Evolutionary conservation across 2,329 filamentous ascomycete species (phyloP).

Genomic region (Hypoxylon sp.): DNA sequence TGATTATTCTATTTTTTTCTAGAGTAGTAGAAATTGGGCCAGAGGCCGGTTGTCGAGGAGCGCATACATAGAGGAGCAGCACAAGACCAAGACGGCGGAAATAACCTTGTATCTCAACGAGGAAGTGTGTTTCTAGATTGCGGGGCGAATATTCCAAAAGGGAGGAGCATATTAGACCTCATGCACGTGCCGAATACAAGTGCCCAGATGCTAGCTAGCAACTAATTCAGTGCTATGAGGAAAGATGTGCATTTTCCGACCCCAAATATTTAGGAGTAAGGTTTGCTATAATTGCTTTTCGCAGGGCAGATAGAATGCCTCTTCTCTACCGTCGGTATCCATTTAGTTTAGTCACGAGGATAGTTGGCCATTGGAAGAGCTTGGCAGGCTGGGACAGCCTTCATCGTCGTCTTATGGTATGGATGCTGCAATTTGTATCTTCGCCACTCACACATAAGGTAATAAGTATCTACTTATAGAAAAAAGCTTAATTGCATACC

Average conservation of each 20-base stretch:
- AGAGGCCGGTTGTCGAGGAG: no score
- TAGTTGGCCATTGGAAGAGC: conserved; percentile 25
- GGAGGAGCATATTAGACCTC: conserved; percentile 2
- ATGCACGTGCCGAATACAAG: conserved; percentile 17
- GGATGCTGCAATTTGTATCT: no score
- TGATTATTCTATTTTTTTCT: no score
- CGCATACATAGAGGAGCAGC: conserved; percentile 28
- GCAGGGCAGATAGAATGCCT: conserved; percentile 9
- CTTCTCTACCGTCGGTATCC: conserved; percentile 18
- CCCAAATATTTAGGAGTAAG: conserved; percentile 15
- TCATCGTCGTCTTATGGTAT: conserved; percentile 3
- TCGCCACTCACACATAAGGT: no score
- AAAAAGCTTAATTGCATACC: no score
- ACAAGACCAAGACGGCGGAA: conserved; percentile 21
- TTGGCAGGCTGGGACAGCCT: conserved; percentile 27
- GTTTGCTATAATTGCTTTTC: conserved; percentile 25
- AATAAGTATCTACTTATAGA: no score
- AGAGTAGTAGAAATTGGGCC: no score
- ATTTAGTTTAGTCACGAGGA: conserved; percentile 23
- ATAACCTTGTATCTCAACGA: conserved; percentile 18
- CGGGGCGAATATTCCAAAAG: conserved; percentile 11
- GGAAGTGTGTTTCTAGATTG: background rate
- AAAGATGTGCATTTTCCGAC: conserved; percentile 8
- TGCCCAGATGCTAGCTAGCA: conserved; percentile 13
- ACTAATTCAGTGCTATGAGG: conserved; percentile 8